phyloP scores from a whole-genome alignment of 2,329 filamentous ascomycete species.

The Mycosphaerella sp. region DNA sequence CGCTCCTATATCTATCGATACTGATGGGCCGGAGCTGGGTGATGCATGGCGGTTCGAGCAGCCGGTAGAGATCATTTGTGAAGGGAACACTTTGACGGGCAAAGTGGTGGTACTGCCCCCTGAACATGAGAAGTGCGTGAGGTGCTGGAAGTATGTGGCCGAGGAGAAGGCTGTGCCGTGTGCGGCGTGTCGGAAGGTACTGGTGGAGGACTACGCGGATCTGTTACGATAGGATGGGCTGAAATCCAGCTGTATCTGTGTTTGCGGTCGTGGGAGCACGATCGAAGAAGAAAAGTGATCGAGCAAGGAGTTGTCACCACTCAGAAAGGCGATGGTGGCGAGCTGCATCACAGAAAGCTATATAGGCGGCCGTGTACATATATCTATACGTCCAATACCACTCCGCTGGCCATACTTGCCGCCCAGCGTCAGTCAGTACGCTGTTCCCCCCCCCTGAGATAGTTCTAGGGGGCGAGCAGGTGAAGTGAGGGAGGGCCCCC shows the following conservation, averaged over 20 bases:
- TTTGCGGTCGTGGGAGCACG: too few species aligned
- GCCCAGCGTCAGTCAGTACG: not conserved
- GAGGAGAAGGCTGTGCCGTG: conserved; percentile 60
- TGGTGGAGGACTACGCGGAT: conserved; percentile 36
- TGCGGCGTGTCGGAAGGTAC: conserved; percentile 62
- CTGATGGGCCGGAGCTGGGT: conserved; percentile 20
- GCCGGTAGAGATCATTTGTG: conserved; percentile 36
- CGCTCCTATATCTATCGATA: conserved; percentile 3
- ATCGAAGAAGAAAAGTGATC: too few species aligned
- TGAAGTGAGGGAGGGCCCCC: not conserved
- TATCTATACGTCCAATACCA: not conserved
- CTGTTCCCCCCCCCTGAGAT: not conserved
- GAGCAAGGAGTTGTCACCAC: too few species aligned
- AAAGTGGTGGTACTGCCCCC: conserved; percentile 39
- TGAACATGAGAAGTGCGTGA: conserved; percentile 62
- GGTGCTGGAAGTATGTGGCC: conserved; percentile 87
- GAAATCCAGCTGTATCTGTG: too few species aligned
- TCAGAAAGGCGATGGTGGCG: too few species aligned
- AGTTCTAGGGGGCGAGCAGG: not conserved
- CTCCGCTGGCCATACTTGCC: not conserved
- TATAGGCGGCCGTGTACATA: too few species aligned
- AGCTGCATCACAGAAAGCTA: too few species aligned
- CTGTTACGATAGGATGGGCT: not conserved
- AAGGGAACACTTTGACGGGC: conserved; percentile 19
- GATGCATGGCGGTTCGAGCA: conserved; percentile 40